Evolutionary conservation across 257 asterid species (phyloP).

Genomic region (Gardenia jasminoides): DNA sequence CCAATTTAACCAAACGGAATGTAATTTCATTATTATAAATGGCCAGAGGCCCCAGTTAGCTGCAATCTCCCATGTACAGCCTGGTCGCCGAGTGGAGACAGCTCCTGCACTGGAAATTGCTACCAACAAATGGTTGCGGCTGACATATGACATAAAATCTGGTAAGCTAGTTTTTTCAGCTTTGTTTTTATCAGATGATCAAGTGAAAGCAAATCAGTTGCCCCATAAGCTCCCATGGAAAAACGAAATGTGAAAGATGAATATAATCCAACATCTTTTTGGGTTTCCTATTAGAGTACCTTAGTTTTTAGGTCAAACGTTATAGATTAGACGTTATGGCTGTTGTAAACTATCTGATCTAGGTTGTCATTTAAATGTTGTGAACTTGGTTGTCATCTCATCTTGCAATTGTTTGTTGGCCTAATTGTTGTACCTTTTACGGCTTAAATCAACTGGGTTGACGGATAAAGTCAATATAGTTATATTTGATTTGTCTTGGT

Average conservation of each 20-base stretch:
- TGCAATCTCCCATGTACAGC: slow-evolving; percentile 62
- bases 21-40: slow-evolving; percentile 80
- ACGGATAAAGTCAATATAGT: background rate
- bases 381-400: background rate
- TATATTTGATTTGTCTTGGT: background rate
- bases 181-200: background rate
- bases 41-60: slow-evolving; percentile 73
- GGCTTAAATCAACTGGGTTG: background rate
- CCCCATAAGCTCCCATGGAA: background rate
- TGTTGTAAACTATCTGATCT: background rate
- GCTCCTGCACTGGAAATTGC: slow-evolving; percentile 71
- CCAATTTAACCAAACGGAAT: slow-evolving; percentile 91
- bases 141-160: slow-evolving; percentile 79
- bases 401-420: background rate
- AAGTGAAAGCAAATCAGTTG: background rate
- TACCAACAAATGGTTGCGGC: slow-evolving; percentile 84
- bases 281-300: background rate
- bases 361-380: background rate
- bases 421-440: background rate
- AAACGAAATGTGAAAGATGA: background rate
- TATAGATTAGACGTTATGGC: background rate
- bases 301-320: no score
- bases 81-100: slow-evolving; percentile 85
- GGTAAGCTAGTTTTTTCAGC: slow-evolving; percentile 47
- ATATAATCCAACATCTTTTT: background rate